phyloP scores from a whole-genome alignment of 441 rosid genomes.

The Gossypium schwendimanii region DNA sequence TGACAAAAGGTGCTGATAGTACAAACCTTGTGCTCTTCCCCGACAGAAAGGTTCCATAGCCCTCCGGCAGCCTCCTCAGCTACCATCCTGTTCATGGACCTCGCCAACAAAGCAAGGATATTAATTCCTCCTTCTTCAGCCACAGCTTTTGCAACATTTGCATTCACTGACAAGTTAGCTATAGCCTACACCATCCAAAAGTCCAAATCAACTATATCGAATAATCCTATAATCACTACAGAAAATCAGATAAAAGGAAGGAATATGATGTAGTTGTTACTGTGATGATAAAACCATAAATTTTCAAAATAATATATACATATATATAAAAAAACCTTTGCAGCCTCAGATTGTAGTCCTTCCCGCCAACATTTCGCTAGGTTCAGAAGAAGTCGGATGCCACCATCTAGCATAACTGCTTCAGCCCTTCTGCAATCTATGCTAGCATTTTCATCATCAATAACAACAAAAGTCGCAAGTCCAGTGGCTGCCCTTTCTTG shows the following conservation, averaged over 20 bases:
- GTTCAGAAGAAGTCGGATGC: constrained; percentile 72
- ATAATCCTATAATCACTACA: not conserved
- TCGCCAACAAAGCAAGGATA: constrained; percentile 70
- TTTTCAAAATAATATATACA: not conserved
- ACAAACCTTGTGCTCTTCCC: constrained; percentile 95
- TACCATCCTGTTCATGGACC: constrained; percentile 85
- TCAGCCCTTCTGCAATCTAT: constrained; percentile 91
- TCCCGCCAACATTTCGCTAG: constrained; percentile 91
- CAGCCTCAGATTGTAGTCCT: constrained; percentile 95
- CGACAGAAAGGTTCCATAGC: constrained; percentile 96
- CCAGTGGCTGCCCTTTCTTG: constrained; percentile 94
- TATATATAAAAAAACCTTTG: constrained; percentile 45
- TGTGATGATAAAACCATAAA: not conserved
- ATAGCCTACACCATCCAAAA: constrained; percentile 47
- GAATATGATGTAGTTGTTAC: not conserved
- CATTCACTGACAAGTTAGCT: constrained; percentile 93
- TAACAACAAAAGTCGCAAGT: constrained; percentile 91
- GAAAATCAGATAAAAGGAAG: not conserved
- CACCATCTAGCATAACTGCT: constrained; percentile 88
- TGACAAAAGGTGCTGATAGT: not conserved
- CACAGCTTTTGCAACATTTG: constrained; percentile 87
- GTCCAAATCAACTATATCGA: constrained; percentile 14
- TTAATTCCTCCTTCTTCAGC: constrained; percentile 89
- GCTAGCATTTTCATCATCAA: constrained; percentile 92
- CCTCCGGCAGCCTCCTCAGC: constrained; percentile 99